Evolutionary conservation across 2,329 filamentous ascomycete genomes (phyloP).

Genomic region (Calonectria hongkongensis): DNA sequence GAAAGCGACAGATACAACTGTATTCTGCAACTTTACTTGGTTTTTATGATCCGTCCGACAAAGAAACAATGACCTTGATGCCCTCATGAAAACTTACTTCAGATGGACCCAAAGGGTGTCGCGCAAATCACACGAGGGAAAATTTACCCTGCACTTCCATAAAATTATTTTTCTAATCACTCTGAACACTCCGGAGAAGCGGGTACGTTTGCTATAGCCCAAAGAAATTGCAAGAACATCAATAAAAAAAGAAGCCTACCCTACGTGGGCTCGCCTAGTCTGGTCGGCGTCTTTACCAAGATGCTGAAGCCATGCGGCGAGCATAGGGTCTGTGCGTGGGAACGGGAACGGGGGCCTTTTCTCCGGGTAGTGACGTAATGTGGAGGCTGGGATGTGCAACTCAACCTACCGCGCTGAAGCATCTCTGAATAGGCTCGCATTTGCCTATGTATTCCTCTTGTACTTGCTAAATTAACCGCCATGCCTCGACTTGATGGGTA

Average conservation of each 20-base stretch:
- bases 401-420: slow-evolving; percentile 11
- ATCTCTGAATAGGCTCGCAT: slow-evolving; percentile 19
- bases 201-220: neutral
- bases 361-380: slow-evolving; percentile 42
- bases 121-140: neutral
- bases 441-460: neutral
- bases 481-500: slow-evolving; percentile 47
- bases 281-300: neutral
- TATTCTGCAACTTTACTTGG: too few relatives aligned
- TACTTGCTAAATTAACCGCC: slow-evolving; percentile 1
- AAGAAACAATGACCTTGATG: too few relatives aligned
- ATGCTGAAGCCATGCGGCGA: neutral
- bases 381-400: slow-evolving; percentile 37
- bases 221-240: neutral
- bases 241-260: slow-evolving; percentile 1
- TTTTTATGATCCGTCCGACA: too few relatives aligned
- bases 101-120: neutral
- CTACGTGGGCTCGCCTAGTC: neutral
- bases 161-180: neutral
- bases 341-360: slow-evolving; percentile 33
- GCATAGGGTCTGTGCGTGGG: slow-evolving; percentile 28
- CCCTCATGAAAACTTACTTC: too few relatives aligned
- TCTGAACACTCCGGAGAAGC: too few relatives aligned
- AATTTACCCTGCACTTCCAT: neutral
- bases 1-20: too few relatives aligned